A percentile compares a stretch with the other conserved stretches of the same genome.
These are phyloP conservation scores for Lactarius deliciosus DNA, from an alignment of 768 basidiomycete species.

Conservation along the genomic window DNA sequence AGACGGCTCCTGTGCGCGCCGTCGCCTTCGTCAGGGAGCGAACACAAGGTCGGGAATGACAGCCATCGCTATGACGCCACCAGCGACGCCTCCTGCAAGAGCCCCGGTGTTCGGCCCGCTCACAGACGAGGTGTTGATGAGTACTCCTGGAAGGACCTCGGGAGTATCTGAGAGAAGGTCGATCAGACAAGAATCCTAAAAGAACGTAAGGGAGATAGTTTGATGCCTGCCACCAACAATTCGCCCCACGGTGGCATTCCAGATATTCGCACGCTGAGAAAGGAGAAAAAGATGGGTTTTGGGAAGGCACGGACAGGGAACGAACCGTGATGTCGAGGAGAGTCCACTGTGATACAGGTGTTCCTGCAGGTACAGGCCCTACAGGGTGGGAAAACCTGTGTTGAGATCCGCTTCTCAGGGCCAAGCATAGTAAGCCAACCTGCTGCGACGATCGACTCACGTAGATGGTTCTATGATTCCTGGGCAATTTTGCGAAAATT, in stretches of 20 bases:
- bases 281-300: neutral
- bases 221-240: constrained; percentile 5
- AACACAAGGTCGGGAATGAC: too few species aligned
- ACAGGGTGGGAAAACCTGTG: constrained; percentile 14
- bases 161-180: neutral
- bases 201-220: neutral
- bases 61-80: too few species aligned
- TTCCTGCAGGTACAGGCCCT: constrained; percentile 19
- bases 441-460: neutral
- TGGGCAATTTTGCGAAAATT: neutral
- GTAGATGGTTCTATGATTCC: neutral
- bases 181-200: neutral
- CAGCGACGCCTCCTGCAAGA: too few species aligned
- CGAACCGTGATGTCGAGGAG: constrained; percentile 16
- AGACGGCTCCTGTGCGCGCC: too few species aligned
- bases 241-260: neutral
- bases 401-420: neutral
- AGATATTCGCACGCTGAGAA: neutral
- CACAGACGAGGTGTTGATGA: too few species aligned
- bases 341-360: constrained; percentile 13
- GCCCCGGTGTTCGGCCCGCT: too few species aligned
- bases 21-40: too few species aligned
- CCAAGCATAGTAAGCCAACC: neutral
- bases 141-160: neutral
- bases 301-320: neutral